Evolutionary conservation across 768 basidiomycete genomes (phyloP), one percentile per base, ranked within the genome.

Genomic region (Cystobasidium tubakii): DNA sequence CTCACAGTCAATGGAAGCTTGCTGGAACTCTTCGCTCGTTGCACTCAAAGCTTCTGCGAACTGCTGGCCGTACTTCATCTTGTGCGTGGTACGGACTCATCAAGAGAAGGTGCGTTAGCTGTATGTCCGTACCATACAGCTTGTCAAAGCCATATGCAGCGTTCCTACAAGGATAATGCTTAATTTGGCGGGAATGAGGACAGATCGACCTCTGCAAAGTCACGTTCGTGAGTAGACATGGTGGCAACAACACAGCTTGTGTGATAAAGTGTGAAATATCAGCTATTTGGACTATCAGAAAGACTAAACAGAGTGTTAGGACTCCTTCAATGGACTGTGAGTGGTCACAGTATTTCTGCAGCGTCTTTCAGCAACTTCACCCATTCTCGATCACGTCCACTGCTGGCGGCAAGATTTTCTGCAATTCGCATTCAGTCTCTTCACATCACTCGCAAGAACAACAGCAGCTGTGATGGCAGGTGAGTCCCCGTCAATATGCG

Each of bases 11-110:
- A 79, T 80, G 73, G 88, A 86, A 57, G 83, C 82, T 75, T 85
- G 85, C 67, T 85, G 85, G 75, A 87, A 83, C 78, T 86, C 85
- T 69, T 85, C 84, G 46, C 75, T 74, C 65, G 76, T 62, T 36
- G 62, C 50, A 74, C 36, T 42, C 7, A 71, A 54, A 34, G 53
- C 69, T n/a, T 55, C 29, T 55, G 54, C 69, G 60, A 57, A 46
- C 55, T 71, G 69, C 69, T 71, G 69, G 10, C 69, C 69, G 43
- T 57, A 71, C 69, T 71, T 71, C 69, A 71, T 71, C 50, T 34
- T 69, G 46, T 23, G 39, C 13, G 3, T 15, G 9, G 6, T 12
- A 27, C 12, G n/a, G 60, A 27, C 4, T 3, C 46, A 50, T 50
- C 42, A 50, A 50, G 46, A 15, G 46, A 50, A 19, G n/a, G 7